Base-by-base conservation (phyloP, 306 rosid species). In the Lagenaria siceraria region DNA sequence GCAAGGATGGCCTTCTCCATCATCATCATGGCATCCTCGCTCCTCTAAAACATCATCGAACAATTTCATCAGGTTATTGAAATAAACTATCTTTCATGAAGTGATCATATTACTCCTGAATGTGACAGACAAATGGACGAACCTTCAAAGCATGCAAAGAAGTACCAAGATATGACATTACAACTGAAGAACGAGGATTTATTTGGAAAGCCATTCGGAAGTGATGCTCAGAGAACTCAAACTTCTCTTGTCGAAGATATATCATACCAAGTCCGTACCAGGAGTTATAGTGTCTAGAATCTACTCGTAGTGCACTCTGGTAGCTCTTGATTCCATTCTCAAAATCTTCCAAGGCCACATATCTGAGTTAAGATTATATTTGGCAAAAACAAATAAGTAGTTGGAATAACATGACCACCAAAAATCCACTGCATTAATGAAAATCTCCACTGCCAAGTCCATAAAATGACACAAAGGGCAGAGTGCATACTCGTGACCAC, bases 221-320 rank as follows among this genome's bases (percentile, higher is more conserved):
- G 87, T 92, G 98, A 89, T 96, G 98, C 85, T 96, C 99, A 0
- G 96, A 81, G 81, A 96, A 96, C 79, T 92, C 97, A 68, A 87
- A 85, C 83, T 96, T 96, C 83, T 96, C 99, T 84, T 96, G 99
- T 80, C 94, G 94, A 76, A 92, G 90, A 85, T 90, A 90, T 75
- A 90, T 83, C 97, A 96, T 92, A 62, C 99, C 99, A 81, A 96
- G 99, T 80, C 99, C 99, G 87, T 90, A 90, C 98, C 99, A 92
- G 74, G 99, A 82, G 54, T 92, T 96, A 74, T 92, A 96, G 78
- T 96, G 99, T 82, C 99, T 92, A 75, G 88, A 78, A 86, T 96
- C 98, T 81, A 90, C 89, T 79, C 83, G 90, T 62, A 96, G 97
- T 61, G 98, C 97, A 83, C 89, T 90, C 87, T 92, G 98, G 81